Percentiles rank a stretch among this genome's conserved stretches.
phyloP scores from a whole-genome alignment of 805 yeast species.

The Candida coleopterorum region DNA sequence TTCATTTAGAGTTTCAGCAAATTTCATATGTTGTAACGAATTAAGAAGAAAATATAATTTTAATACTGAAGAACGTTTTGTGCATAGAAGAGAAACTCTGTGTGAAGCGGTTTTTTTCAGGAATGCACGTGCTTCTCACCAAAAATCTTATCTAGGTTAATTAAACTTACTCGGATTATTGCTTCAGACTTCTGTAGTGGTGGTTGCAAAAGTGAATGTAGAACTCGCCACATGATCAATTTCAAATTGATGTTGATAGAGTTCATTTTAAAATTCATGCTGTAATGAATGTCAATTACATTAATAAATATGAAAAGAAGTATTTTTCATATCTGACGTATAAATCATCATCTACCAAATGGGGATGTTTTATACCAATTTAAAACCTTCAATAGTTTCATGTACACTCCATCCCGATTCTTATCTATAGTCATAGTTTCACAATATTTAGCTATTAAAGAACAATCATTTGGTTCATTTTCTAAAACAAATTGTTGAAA shows the following conservation, averaged over 20 bases:
- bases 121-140: too few relatives aligned
- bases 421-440: conserved; percentile 36
- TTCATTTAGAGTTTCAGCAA: conserved; percentile 61
- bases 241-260: too few relatives aligned
- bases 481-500: conserved; percentile 40
- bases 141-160: too few relatives aligned
- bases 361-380: conserved; percentile 73
- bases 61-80: not conserved
- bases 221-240: too few relatives aligned
- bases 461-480: conserved; percentile 51
- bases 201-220: too few relatives aligned
- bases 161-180: too few relatives aligned
- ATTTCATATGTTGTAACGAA: conserved; percentile 48
- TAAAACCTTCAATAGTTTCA: conserved; percentile 61
- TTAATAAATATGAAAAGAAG: too few relatives aligned
- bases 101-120: too few relatives aligned
- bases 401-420: conserved; percentile 48
- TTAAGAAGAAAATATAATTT: not conserved
- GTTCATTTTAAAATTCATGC: too few relatives aligned
- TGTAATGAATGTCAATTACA: too few relatives aligned
- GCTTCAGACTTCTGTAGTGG: too few relatives aligned
- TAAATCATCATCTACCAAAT: conserved; percentile 69
- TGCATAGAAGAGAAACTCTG: too few relatives aligned
- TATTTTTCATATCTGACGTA: conserved; percentile 53
- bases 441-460: conserved; percentile 47